Base-by-base conservation (phyloP, 805 yeast genomes). In the Vanderwaltozyma polyspora region DNA sequence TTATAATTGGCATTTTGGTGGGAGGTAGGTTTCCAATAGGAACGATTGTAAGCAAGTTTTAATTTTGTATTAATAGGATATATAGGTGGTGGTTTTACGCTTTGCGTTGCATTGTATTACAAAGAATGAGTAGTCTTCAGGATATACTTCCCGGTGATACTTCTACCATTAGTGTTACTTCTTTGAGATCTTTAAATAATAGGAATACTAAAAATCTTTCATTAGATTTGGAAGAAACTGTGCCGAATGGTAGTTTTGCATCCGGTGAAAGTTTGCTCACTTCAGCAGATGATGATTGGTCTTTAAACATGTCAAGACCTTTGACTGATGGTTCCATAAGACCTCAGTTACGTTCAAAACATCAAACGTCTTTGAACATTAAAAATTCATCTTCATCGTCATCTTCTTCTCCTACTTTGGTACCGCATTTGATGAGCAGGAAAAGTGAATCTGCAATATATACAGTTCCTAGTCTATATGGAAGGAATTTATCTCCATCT, bases 191-290 rank as follows among this genome's bases (percentile, higher is more conserved):
- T 11, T 32, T 49, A 19, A 51, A 51, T 28, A 45, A 45, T 5
- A 47, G 54, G 32, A 55, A 55, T 34, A 48, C 59, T 4, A 55
- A 53, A 38, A 55, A 55, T 21, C 35, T 55, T 14, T 48, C 49
- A 15, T 29, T 55, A 28, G 31, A 38, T 24, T 42, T 49, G 11
- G 29, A 13, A 13, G 17, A 25, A 15, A 14, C 28, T 13, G 17
- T 10, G 8, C 7, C n/a, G n/a, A 23, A 7, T 11, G n/a, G 6
- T 6, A 23, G 6, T 11, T 11, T 23, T 13, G 6, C 28, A 25
- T 4, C 18, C 8, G 9, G 14, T 6, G 13, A 24, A 10, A 6
- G 13, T n/a, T 24, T 6, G 13, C 11, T 8, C 6, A 24, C 6
- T 10, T 8, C 23, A 8, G 10, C 10, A 21, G 23, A 21, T 21